Base-by-base conservation (phyloP, 2,329 filamentous ascomycete species). In the Alternaria burnsii region DNA sequence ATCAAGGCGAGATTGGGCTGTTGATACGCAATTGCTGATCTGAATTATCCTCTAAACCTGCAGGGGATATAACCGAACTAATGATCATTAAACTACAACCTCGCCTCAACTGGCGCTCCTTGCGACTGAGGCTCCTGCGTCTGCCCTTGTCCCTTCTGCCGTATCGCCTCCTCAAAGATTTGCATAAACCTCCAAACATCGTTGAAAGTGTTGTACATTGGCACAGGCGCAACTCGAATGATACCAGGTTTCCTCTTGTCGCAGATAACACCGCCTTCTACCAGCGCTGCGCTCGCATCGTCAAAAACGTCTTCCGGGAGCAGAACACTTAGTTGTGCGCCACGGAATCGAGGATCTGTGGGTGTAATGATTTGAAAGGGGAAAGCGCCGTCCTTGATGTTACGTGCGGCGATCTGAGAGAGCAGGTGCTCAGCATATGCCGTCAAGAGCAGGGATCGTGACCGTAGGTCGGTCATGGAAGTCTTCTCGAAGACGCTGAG, bases 161-260 rank as follows among this genome's bases (percentile, higher is more conserved):
- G 44, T 51, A 74, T 52, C 50, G 84, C 86, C 30, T 75, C 65
- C 30, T 80, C 71, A 62, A 89, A 87, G 6, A 86, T 80, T 47
- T 80, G 55, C 68, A 76, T 71, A 58, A 77, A 77, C 41, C 67
- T 66, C 55, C 70, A 72, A 12, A 93, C 89, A 71, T 97, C 93
- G 52, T 84, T 82, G 74, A 92, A 96, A 0, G 87, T 88, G 71
- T 94, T 94, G 78, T 97, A 97, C 68, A 97, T 77, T 8, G 93
- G 92, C 42, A 91, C 90, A 1, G 93, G 93, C 5, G 93, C 92
- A 1, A 96, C 89, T 2, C 93, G 84, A 55, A 97, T 91, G 22
- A 97, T 93, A 71, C 93, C 89, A 0, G 93, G 93, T 76, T 91
- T 91, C 66, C 93, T 84, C 84, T 95, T 91, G 73, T 97, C 93